Evolutionary conservation across 441 rosid species (phyloP), one percentile per base, ranked within the genome.

Genomic region (Jatropha podagrica): DNA sequence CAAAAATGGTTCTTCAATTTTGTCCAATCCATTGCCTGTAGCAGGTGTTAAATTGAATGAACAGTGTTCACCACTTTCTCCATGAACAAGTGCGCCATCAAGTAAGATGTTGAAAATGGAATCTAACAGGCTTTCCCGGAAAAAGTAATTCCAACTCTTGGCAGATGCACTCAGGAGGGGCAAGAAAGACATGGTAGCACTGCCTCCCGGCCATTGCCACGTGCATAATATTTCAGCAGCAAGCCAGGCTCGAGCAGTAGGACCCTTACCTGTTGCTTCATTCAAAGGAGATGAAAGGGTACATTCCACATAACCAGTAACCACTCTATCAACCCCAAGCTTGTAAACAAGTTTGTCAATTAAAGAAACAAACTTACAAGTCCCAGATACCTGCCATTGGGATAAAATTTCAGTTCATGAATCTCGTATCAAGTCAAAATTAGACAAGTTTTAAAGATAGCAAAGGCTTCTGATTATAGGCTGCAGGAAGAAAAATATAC

Each of bases 141-240:
- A 77, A 75, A 76, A 63, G 67, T 51, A 65, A 73, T 52, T 80
- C 78, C 79, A 82, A 71, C 78, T 80, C 87, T 83, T 87, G 84
- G 88, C 82, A 87, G 80, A 87, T 48, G 83, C 79, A 83, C 83
- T 81, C 77, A 96, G 76, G 17, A 74, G 74, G 74, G 98, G 98
- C 74, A 96, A 79, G 83, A 96, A 96, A 74, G 95, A 87, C 81
- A 84, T 76, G 59, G 83, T 64, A 74, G 89, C 93, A 84, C 83
- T 83, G 77, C 99, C 97, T 60, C 97, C 98, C 60, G 91, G 88
- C 99, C 99, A 92, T 83, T 90, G 85, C 98, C 99, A 96, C 38
- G 92, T 88, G 88, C 97, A 94, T 69, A 96, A 81, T 61, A 96
- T 83, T 84, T 92, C 99, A 78, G 92, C 95, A 72, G 88, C 94